Percentiles rank a stretch among this genome's conserved stretches.
These are phyloP conservation scores for Pogostemon cablin DNA, from an alignment of 257 asterid species.

Conservation along the genomic window DNA sequence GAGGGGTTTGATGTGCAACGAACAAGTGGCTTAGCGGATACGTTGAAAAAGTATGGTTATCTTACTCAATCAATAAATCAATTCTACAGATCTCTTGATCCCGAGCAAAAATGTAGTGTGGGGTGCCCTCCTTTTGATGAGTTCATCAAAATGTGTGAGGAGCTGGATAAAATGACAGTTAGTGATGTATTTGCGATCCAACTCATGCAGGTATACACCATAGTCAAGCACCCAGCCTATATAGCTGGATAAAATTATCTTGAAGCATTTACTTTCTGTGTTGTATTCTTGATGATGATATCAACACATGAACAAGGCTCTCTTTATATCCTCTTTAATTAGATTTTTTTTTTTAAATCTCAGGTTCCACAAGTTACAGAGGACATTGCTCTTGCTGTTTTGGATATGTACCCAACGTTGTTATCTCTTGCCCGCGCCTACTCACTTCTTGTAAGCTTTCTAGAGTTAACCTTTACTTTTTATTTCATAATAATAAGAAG, in stretches of 20 bases:
- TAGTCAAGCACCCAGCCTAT: slow-evolving; percentile 22
- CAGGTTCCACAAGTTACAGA: slow-evolving; percentile 98
- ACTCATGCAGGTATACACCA: slow-evolving; percentile 84
- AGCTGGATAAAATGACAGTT: slow-evolving; percentile 81
- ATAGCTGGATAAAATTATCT: slow-evolving; percentile 6
- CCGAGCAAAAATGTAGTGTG: slow-evolving; percentile 42
- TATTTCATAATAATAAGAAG: slow-evolving; percentile 4
- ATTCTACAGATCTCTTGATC: slow-evolving; percentile 67
- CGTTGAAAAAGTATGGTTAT: slow-evolving; percentile 80
- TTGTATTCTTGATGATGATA: not conserved
- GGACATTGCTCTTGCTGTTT: slow-evolving; percentile 82
- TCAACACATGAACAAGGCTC: not conserved
- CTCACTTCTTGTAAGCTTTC: slow-evolving; percentile 70
- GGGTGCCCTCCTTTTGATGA: slow-evolving; percentile 63
- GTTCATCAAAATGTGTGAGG: slow-evolving; percentile 77
- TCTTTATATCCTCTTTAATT: not conserved
- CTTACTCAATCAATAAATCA: slow-evolving; percentile 80
- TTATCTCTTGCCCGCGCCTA: slow-evolving; percentile 82
- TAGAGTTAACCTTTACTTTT: slow-evolving; percentile 11
- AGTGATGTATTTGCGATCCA: slow-evolving; percentile 95
- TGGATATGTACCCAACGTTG: slow-evolving; percentile 87
- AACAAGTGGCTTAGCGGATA: slow-evolving; percentile 84
- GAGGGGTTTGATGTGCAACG: slow-evolving; percentile 98
- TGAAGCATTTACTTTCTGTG: slow-evolving; percentile 5
- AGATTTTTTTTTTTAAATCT: slow-evolving; percentile 8